These are phyloP conservation scores for Spencermartinsiella ligniputridi DNA, from an alignment of 1,139 yeast genomes.

Conservation along the genomic window DNA sequence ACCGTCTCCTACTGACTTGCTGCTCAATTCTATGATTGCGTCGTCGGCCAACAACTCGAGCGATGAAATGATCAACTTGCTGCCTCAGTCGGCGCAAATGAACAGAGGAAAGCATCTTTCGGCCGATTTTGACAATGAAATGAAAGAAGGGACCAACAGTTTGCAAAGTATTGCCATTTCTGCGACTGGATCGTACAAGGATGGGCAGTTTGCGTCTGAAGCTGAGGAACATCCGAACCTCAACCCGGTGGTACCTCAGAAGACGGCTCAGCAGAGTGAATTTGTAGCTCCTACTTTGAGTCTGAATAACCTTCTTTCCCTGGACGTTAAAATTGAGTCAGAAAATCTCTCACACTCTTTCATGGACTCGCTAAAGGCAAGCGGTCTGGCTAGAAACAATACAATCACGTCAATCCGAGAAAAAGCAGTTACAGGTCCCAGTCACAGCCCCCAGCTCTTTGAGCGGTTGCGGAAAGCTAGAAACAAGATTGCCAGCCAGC, in stretches of 20 bases:
- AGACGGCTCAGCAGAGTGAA: not conserved
- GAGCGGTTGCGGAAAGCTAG: slow-evolving; percentile 17
- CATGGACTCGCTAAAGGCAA: slow-evolving; percentile 10
- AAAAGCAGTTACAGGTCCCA: slow-evolving; percentile 15
- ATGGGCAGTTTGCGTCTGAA: too few relatives aligned
- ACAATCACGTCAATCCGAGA: slow-evolving; percentile 23
- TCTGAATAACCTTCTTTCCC: not conserved
- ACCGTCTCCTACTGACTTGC: not conserved
- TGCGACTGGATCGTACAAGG: too few relatives aligned
- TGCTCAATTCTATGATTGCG: not conserved
- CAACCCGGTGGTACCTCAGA: too few relatives aligned
- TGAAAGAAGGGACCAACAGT: not conserved
- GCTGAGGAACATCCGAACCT: too few relatives aligned
- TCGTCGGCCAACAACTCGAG: not conserved
- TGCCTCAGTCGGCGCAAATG: slow-evolving; percentile 1
- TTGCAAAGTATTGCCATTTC: not conserved
- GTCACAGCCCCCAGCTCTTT: slow-evolving; percentile 13
- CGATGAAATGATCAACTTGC: not conserved
- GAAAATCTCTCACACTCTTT: slow-evolving; percentile 6
- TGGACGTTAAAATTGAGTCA: slow-evolving; percentile 8
- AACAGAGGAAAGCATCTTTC: not conserved
- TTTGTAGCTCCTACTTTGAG: not conserved
- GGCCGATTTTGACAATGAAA: not conserved
- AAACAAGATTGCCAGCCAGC: slow-evolving; percentile 2
- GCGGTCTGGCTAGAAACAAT: slow-evolving; percentile 20